Base-by-base conservation (phyloP, 2,329 filamentous ascomycete species). In the Epichloe hybrida region DNA sequence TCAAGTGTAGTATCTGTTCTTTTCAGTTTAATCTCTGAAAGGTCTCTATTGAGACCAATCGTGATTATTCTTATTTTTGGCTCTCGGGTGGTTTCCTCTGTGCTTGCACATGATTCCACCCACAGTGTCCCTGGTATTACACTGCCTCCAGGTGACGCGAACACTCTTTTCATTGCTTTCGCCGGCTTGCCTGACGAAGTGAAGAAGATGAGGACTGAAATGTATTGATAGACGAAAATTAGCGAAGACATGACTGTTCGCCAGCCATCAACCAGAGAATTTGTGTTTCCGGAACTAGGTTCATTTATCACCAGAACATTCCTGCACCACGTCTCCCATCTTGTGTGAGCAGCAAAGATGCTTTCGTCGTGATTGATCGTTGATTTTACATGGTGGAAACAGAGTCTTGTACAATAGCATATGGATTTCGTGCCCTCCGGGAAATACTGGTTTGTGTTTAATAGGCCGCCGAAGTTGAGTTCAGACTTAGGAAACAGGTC, bases 21-120 rank as follows among this genome's bases (percentile, higher is more conserved):
- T 88, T 86, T 88, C 83, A 90, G 86, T 88, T 89, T 90, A 89
- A 89, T 88, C 83, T 85, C 85, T 90, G 84, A 84, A 86, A 88
- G 77, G 76, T 75, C 74, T 75, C 81, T 79, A 86, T 72, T 75
- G 80, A 74, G 73, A 73, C 74, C 75, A 79, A 78, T 77, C 75
- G 74, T 80, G 83, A 87, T 90, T 89, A 87, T 80, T 80, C 83
- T 75, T 77, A 88, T 90, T 69, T 69, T 69, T 69, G 65, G 58
- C 48, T 21, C 43, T 42, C 41, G 65, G 62, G 59, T 49, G 56
- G 62, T 61, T 57, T 66, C 66, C 66, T 59, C 66, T 69, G 65
- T 64, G 66, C 67, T 68, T 67, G 66, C 67, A 61, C 62, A 69
- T 60, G 67, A 64, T 63, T 56, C 64, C 51, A 27, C 58, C 59